phyloP scores from a whole-genome alignment of 2,329 filamentous ascomycete genomes.

The Aureobasidium sp. region DNA sequence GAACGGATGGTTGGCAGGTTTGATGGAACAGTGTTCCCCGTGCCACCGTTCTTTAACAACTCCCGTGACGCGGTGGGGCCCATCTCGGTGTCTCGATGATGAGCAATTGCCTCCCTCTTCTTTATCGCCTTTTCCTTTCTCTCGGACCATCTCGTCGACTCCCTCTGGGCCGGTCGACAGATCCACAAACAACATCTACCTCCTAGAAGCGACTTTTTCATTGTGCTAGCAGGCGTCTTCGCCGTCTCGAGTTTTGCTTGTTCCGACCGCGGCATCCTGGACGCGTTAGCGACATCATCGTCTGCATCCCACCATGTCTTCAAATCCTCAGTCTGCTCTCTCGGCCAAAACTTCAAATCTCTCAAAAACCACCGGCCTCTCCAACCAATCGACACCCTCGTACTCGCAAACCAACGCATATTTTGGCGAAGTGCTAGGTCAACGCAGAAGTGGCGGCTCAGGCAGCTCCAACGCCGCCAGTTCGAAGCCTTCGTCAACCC shows the following conservation, averaged over 20 bases:
- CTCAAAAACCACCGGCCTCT: slow-evolving; percentile 34
- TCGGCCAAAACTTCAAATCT: slow-evolving; percentile 31
- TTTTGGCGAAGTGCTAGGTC: slow-evolving; percentile 38
- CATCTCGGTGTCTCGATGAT: slow-evolving; percentile 12
- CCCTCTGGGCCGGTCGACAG: slow-evolving; percentile 18
- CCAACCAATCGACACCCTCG: slow-evolving; percentile 36
- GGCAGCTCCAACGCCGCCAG: slow-evolving; percentile 34
- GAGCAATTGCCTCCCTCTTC: slow-evolving; percentile 14
- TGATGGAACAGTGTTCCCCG: background rate
- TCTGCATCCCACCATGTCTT: slow-evolving; percentile 32
- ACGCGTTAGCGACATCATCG: slow-evolving; percentile 17
- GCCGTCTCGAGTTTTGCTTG: slow-evolving; percentile 8
- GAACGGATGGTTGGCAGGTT: background rate
- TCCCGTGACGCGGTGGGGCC: background rate
- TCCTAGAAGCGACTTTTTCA: background rate
- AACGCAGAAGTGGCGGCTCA: slow-evolving; percentile 36
- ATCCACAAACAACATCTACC: background rate
- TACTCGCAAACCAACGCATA: slow-evolving; percentile 38
- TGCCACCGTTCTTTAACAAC: background rate
- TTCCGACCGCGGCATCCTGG: background rate
- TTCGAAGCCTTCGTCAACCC: slow-evolving; percentile 38
- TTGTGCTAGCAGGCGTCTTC: background rate
- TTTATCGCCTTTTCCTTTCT: slow-evolving; percentile 11
- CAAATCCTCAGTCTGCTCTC: slow-evolving; percentile 34
- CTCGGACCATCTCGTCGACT: slow-evolving; percentile 17